Conservation (phyloP, 2,329 filamentous ascomycete species). For the Fusarium sp. region DNA sequence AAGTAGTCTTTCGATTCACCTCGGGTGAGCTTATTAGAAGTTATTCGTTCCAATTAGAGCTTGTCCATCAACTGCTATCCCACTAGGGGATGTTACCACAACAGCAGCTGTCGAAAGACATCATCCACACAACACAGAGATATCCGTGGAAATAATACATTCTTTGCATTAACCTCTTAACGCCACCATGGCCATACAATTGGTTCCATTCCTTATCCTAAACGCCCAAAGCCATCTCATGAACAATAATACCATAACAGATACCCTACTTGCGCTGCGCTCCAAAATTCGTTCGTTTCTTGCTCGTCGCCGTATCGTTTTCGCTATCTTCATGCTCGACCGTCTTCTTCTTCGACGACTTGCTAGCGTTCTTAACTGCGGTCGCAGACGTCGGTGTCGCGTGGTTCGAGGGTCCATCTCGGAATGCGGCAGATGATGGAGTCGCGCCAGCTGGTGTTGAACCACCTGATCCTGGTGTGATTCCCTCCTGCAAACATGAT, state of each 20-base stretch:
- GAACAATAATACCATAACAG: background rate
- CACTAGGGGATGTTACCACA: background rate
- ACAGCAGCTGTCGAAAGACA: background rate
- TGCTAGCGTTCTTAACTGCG: constrained; percentile 61
- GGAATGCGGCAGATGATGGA: constrained; percentile 68
- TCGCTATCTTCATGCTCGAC: constrained; percentile 70
- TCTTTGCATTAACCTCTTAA: constrained; percentile 9
- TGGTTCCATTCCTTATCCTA: constrained; percentile 6
- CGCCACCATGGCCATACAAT: constrained; percentile 20
- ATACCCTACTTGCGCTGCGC: constrained; percentile 64
- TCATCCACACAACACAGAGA: background rate
- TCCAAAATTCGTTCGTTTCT: constrained; percentile 72
- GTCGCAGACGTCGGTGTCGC: constrained; percentile 70
- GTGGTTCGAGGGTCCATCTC: constrained; percentile 65
- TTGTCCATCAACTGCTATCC: background rate
- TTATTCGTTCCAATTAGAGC: background rate
- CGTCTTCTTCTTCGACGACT: constrained; percentile 66
- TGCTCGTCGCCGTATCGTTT: constrained; percentile 67
- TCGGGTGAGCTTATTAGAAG: background rate
- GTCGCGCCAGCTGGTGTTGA: constrained; percentile 57
- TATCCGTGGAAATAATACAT: background rate
- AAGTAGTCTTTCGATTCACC: background rate
- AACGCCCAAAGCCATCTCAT: constrained; percentile 19
- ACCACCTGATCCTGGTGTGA: constrained; percentile 56
- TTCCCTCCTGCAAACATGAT: constrained; percentile 38